Evolutionary conservation across 2,329 filamentous ascomycete genomes (phyloP).

Genomic region (Cordyceps militaris): DNA sequence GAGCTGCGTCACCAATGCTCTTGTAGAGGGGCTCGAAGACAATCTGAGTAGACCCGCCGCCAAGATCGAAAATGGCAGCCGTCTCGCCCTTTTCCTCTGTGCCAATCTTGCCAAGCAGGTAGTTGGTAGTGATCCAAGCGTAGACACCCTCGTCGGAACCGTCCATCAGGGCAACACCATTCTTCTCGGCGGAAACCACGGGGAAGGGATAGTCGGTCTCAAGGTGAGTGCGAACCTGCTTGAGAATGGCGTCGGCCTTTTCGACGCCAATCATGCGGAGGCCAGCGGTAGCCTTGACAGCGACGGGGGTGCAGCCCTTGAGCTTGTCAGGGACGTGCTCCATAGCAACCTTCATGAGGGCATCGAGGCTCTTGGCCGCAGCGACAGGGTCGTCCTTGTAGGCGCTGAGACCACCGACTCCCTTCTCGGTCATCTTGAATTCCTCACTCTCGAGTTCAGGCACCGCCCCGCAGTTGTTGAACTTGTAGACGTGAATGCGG

Average conservation of each 20-base stretch:
- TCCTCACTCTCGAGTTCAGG: constrained; percentile 84
- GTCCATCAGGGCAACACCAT: constrained; percentile 94
- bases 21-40: constrained; percentile 96
- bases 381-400: constrained; percentile 80
- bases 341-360: constrained; percentile 80
- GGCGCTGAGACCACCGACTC: constrained; percentile 75
- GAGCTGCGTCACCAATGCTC: constrained; percentile 69
- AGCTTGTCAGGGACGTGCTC: constrained; percentile 78
- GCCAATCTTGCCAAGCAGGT: constrained; percentile 95
- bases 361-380: constrained; percentile 83
- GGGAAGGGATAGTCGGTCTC: constrained; percentile 93
- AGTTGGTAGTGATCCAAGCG: constrained; percentile 98
- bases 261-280: constrained; percentile 78
- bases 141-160: constrained; percentile 96
- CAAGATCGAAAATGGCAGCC: constrained; percentile 91
- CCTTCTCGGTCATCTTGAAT: constrained; percentile 90
- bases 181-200: constrained; percentile 75
- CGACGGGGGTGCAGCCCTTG: constrained; percentile 85
- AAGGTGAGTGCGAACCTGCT: constrained; percentile 73
- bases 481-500: constrained; percentile 93
- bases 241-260: constrained; percentile 74
- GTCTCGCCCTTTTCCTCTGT: constrained; percentile 84
- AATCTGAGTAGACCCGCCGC: constrained; percentile 95
- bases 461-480: constrained; percentile 68
- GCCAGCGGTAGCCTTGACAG: constrained; percentile 97